These are phyloP conservation scores for Mycena floridula DNA, from an alignment of 768 basidiomycete genomes.

Conservation along the genomic window DNA sequence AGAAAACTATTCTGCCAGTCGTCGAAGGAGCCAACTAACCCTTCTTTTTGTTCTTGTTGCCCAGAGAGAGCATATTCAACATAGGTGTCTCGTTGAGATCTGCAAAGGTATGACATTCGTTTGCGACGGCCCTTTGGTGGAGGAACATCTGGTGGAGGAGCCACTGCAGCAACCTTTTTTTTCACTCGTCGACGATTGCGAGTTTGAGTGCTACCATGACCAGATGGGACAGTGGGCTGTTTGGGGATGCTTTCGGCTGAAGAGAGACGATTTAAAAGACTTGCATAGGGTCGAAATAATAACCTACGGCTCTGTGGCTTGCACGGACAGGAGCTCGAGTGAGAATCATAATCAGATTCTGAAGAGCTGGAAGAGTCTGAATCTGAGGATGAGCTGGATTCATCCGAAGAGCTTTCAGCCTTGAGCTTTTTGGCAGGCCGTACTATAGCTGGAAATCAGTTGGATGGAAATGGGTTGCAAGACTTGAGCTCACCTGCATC, in stretches of 20 bases:
- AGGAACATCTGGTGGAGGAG: too few species aligned
- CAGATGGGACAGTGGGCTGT: constrained; percentile 10
- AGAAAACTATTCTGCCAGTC: constrained; percentile 51
- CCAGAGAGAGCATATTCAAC: constrained; percentile 46
- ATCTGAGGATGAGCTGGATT: not conserved
- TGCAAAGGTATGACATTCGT: constrained; percentile 38
- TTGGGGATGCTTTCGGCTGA: not conserved
- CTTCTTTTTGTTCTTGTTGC: constrained; percentile 73
- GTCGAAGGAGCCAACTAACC: constrained; percentile 44
- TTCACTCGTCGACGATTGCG: constrained; percentile 9
- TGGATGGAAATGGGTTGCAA: not conserved
- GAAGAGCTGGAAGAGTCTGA: constrained; percentile 5
- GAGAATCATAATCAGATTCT: too few species aligned
- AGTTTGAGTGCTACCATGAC: constrained; percentile 11
- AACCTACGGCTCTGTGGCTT: not conserved
- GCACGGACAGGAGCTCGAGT: not conserved
- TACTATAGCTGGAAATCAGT: not conserved
- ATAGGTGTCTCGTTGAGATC: constrained; percentile 13
- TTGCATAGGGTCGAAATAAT: not conserved
- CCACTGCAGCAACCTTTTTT: constrained; percentile 12
- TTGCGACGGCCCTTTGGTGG: not conserved
- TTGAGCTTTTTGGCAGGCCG: not conserved
- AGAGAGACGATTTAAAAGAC: constrained; percentile 9
- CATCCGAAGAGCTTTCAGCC: not conserved
- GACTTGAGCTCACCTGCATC: not conserved